Percentiles rank a stretch among this genome's conserved stretches.
Evolutionary conservation across 1,284 basidiomycete species (phyloP).

Genomic region (Dichomitus squalens): DNA sequence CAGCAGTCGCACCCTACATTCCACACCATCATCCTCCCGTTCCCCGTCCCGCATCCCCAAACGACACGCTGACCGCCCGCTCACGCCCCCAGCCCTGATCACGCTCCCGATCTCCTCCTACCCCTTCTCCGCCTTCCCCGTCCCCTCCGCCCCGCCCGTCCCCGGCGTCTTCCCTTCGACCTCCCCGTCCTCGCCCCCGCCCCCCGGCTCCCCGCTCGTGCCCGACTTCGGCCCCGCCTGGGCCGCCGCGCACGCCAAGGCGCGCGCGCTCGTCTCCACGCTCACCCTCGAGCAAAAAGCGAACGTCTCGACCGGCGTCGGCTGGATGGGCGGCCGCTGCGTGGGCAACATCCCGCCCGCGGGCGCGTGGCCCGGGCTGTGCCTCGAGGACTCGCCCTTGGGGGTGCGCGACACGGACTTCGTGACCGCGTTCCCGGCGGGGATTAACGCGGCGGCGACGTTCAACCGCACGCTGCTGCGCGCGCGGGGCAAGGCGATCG

Average conservation of each 20-base stretch:
- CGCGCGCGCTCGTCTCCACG: slow-evolving; percentile 36
- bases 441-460: slow-evolving; percentile 58
- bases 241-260: slow-evolving; percentile 41
- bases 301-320: slow-evolving; percentile 42
- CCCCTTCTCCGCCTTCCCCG: slow-evolving; percentile 35
- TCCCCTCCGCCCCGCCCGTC: slow-evolving; percentile 33
- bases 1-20: neutral
- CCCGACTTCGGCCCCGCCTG: slow-evolving; percentile 49
- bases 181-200: slow-evolving; percentile 33
- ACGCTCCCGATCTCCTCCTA: slow-evolving; percentile 22
- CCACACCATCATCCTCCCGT: too few relatives aligned
- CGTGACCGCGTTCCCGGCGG: slow-evolving; percentile 62
- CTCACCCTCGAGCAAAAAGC: slow-evolving; percentile 47
- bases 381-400: slow-evolving; percentile 61
- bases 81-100: slow-evolving; percentile 11
- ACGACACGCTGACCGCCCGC: neutral
- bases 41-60: too few relatives aligned
- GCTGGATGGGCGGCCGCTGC: slow-evolving; percentile 47
- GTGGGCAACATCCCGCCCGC: slow-evolving; percentile 45
- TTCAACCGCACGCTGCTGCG: slow-evolving; percentile 71
- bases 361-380: slow-evolving; percentile 58
- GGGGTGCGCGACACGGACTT: slow-evolving; percentile 50
- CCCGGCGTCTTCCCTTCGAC: slow-evolving; percentile 32
- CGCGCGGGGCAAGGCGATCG: slow-evolving; percentile 74
- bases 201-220: slow-evolving; percentile 33